These are phyloP conservation scores for Aspergillus incahuasiensis DNA, from an alignment of 495 filamentous ascomycete species.

Conservation along the genomic window DNA sequence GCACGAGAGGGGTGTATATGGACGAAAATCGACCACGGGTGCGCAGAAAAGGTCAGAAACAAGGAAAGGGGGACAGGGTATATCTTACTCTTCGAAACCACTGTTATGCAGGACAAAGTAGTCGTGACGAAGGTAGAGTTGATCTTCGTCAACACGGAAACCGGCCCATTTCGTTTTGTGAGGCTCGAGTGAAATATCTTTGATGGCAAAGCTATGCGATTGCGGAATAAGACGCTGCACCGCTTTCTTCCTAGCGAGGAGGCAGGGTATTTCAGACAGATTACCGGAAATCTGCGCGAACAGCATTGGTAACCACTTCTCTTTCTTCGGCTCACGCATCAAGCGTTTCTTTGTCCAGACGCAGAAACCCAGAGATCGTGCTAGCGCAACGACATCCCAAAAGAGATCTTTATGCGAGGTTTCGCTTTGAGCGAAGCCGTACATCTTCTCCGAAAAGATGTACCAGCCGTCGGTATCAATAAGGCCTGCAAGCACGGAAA, in stretches of 20 bases:
- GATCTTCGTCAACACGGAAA: conserved; percentile 45
- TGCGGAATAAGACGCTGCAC: conserved; percentile 10
- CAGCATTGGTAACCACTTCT: not conserved
- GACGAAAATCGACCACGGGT: not conserved
- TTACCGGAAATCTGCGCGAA: not conserved
- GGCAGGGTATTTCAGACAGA: not conserved
- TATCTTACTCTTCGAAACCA: conserved; percentile 60
- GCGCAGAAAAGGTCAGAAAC: not conserved
- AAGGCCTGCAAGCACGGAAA: not conserved
- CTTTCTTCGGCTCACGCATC: not conserved
- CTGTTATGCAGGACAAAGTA: conserved; percentile 42
- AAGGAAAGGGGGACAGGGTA: not conserved
- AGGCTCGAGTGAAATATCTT: conserved; percentile 37
- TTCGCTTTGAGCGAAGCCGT: not conserved
- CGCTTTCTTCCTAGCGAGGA: not conserved
- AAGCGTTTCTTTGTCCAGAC: not conserved
- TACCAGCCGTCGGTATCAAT: not conserved
- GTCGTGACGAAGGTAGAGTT: conserved; percentile 46
- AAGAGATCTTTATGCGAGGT: not conserved
- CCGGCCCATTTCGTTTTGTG: conserved; percentile 38
- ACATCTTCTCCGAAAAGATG: not conserved
- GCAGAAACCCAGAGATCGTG: not conserved
- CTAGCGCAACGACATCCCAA: not conserved
- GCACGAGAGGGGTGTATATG: not conserved
- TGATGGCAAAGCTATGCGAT: conserved; percentile 29